Conservation (phyloP, 163 green algal species). For the Scenedesmus sp. region DNA sequence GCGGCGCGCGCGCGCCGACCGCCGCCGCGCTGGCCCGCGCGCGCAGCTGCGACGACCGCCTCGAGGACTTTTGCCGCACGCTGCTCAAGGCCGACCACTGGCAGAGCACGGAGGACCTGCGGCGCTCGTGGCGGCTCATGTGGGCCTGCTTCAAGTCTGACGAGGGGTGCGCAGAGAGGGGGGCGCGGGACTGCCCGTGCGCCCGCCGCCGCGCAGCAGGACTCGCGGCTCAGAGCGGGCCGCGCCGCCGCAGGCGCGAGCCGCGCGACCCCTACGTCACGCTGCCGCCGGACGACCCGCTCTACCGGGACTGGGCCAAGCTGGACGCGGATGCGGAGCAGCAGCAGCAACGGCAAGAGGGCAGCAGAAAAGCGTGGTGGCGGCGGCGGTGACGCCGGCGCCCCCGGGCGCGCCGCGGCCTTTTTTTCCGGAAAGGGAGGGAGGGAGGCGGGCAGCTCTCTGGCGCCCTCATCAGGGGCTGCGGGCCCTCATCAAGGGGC, state of each 20-base stretch:
- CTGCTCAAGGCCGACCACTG: neutral
- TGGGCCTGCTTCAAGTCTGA: slow-evolving; percentile 19
- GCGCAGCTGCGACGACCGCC: slow-evolving; percentile 31
- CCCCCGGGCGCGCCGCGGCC: too few relatives aligned
- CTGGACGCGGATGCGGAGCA: neutral
- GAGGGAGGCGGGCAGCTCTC: too few relatives aligned
- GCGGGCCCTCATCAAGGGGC: too few relatives aligned
- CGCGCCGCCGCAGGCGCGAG: slow-evolving; percentile 29
- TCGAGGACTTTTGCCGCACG: slow-evolving; percentile 29
- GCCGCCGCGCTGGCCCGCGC: too few relatives aligned
- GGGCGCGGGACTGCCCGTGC: too few relatives aligned
- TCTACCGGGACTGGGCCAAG: neutral
- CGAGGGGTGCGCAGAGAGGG: slow-evolving; percentile 6
- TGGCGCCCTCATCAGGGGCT: too few relatives aligned
- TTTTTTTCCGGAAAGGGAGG: too few relatives aligned
- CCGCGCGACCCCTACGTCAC: slow-evolving; percentile 19
- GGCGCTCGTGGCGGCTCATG: neutral
- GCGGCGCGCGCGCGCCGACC: too few relatives aligned
- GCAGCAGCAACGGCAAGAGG: slow-evolving; percentile 17
- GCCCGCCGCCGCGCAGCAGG: too few relatives aligned
- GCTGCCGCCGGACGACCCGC: neutral
- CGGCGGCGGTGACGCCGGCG: neutral
- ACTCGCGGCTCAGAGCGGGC: too few relatives aligned
- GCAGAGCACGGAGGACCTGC: neutral
- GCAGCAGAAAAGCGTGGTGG: neutral